Evolutionary conservation across 129 eudicot species (phyloP).

Genomic region (Tanacetum coccineum): DNA sequence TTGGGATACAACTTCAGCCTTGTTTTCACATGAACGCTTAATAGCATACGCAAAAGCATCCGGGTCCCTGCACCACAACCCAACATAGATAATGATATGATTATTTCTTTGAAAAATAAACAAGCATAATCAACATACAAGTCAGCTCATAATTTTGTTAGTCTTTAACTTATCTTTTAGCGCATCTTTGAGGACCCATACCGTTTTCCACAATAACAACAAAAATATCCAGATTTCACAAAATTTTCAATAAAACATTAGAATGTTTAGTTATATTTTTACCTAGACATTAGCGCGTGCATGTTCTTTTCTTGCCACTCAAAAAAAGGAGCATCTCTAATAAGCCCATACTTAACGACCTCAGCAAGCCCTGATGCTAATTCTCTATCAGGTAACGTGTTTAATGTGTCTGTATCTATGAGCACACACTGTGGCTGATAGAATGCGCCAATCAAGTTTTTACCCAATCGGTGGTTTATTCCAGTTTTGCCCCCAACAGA

Average conservation of each 20-base stretch:
- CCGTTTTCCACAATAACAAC: too few species aligned
- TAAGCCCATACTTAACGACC: slow-evolving; percentile 87
- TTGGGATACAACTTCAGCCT: slow-evolving; percentile 87
- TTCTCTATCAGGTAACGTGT: slow-evolving; percentile 94
- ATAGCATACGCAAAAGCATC: slow-evolving; percentile 89
- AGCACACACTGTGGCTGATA: slow-evolving; percentile 98
- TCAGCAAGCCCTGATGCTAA: slow-evolving; percentile 97
- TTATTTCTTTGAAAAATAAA: too few species aligned
- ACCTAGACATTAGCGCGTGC: slow-evolving; percentile 78
- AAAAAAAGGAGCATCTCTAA: slow-evolving; percentile 84
- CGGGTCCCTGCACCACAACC: slow-evolving; percentile 65
- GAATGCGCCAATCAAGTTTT: slow-evolving; percentile 95
- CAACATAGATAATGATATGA: not conserved
- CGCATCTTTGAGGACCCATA: too few species aligned
- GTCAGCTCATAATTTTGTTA: too few species aligned
- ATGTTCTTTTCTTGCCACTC: slow-evolving; percentile 99
- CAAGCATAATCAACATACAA: too few species aligned
- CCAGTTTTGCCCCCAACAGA: slow-evolving; percentile 99
- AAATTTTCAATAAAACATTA: too few species aligned
- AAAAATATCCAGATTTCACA: not conserved
- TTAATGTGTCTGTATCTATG: slow-evolving; percentile 86
- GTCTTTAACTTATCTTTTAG: too few species aligned
- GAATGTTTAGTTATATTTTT: not conserved
- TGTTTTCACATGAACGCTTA: slow-evolving; percentile 95
- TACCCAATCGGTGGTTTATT: slow-evolving; percentile 84